Evolutionary conservation across 2,329 filamentous ascomycete genomes (phyloP).

Genomic region (Penicillium sp.): DNA sequence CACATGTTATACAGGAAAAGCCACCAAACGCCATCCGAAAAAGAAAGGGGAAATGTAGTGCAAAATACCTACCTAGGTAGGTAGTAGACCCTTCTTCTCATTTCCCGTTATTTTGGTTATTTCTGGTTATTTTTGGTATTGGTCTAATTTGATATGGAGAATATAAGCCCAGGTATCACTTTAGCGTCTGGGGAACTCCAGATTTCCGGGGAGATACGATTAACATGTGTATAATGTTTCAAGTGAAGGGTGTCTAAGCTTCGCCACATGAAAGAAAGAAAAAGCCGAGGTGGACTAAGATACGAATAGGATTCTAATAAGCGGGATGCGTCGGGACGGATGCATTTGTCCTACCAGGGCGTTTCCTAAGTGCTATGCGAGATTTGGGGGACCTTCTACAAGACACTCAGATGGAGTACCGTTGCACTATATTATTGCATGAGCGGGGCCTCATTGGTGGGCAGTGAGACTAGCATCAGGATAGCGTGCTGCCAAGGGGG

Average conservation of each 20-base stretch:
- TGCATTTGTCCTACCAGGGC: neutral
- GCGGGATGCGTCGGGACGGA: neutral
- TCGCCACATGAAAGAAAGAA: neutral
- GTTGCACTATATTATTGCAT: neutral
- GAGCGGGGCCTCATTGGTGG: neutral
- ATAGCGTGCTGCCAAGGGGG: conserved; percentile 1
- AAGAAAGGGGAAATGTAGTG: neutral
- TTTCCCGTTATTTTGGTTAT: neutral
- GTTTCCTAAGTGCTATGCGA: neutral
- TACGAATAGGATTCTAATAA: neutral
- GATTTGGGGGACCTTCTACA: neutral
- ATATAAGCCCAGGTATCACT: neutral
- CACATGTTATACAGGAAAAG: neutral
- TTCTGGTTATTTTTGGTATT: neutral
- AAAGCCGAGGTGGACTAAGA: conserved; percentile 1
- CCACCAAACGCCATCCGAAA: neutral
- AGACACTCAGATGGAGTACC: neutral
- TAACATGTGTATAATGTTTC: neutral
- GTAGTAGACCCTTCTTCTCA: neutral
- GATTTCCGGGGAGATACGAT: neutral
- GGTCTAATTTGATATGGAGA: neutral
- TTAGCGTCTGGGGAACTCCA: conserved; percentile 2
- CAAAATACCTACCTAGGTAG: too few species aligned
- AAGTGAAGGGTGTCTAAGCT: neutral
- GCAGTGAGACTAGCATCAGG: neutral